Evolutionary conservation across 2,329 filamentous ascomycete species (phyloP).

Genomic region (Fusarium chaquense): DNA sequence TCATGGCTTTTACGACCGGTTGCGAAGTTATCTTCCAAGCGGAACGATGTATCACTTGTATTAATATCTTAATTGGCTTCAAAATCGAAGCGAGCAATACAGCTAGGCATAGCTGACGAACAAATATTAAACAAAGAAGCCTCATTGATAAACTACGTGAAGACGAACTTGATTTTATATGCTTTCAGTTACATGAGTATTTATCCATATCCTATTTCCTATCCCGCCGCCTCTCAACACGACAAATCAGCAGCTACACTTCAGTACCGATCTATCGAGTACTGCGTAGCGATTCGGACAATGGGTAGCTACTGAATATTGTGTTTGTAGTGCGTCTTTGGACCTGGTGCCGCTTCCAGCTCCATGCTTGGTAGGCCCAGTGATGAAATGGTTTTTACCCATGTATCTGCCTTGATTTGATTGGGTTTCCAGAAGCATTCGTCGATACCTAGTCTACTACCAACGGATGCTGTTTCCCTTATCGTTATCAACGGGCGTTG

Average conservation of each 20-base stretch:
- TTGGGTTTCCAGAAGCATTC: neutral
- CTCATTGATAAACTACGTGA: neutral
- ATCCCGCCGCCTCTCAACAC: conserved; percentile 12
- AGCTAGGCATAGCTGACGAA: conserved; percentile 17
- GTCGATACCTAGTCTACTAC: neutral
- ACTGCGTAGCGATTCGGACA: neutral
- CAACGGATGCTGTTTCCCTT: conserved; percentile 25
- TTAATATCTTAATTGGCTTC: conserved; percentile 38
- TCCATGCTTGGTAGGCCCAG: neutral
- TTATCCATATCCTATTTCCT: neutral
- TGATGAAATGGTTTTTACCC: neutral
- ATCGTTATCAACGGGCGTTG: conserved; percentile 33
- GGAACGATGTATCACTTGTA: conserved; percentile 52
- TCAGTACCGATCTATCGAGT: conserved; percentile 20
- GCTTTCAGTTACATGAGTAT: neutral
- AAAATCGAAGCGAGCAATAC: conserved; percentile 22
- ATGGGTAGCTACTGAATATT: neutral
- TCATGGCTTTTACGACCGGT: conserved; percentile 35
- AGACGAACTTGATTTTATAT: neutral
- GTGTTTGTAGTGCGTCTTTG: no score
- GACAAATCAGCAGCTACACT: neutral
- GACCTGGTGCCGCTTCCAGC: no score
- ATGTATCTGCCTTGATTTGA: neutral
- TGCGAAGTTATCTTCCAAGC: conserved; percentile 27
- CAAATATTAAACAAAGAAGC: conserved; percentile 4